These are phyloP conservation scores for Hydrangea macrophylla DNA, from an alignment of 148 eudicot genomes.

Conservation along the genomic window DNA sequence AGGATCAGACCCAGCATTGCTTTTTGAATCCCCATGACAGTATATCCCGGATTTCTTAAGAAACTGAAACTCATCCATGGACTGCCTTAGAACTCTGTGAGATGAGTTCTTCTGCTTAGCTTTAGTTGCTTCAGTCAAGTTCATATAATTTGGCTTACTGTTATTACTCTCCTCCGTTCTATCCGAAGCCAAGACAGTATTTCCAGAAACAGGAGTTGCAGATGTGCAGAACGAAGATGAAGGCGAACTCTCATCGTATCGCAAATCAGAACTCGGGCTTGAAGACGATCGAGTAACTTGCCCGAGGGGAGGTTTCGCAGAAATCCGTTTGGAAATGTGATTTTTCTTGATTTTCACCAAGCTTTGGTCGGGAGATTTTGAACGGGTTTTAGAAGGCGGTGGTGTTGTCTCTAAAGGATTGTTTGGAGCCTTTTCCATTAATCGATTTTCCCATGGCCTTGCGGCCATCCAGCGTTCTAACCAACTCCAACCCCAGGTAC, in stretches of 20 bases:
- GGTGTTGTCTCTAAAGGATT: slow-evolving; percentile 50
- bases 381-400: slow-evolving; percentile 43
- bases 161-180: slow-evolving; percentile 42
- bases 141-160: slow-evolving; percentile 79
- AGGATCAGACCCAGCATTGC: slow-evolving; percentile 41
- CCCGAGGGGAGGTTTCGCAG: slow-evolving; percentile 65
- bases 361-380: slow-evolving; percentile 52
- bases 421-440: slow-evolving; percentile 65
- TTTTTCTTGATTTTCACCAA: slow-evolving; percentile 65
- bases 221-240: slow-evolving; percentile 89
- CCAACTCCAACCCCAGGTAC: slow-evolving; percentile 91
- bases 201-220: slow-evolving; percentile 69
- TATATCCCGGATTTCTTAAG: slow-evolving; percentile 47
- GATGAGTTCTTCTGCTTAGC: slow-evolving; percentile 58
- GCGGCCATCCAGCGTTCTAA: slow-evolving; percentile 97
- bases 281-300: slow-evolving; percentile 62
- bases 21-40: slow-evolving; percentile 45
- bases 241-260: slow-evolving; percentile 70
- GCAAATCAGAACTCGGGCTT: slow-evolving; percentile 81
- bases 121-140: slow-evolving; percentile 74
- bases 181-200: slow-evolving; percentile 31
- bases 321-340: slow-evolving; percentile 65
- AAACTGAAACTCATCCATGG: slow-evolving; percentile 91
- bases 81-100: slow-evolving; percentile 55
- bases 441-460: slow-evolving; percentile 86